Base-by-base conservation (phyloP, 257 asterid genomes). In the Nicotiana undulata region DNA sequence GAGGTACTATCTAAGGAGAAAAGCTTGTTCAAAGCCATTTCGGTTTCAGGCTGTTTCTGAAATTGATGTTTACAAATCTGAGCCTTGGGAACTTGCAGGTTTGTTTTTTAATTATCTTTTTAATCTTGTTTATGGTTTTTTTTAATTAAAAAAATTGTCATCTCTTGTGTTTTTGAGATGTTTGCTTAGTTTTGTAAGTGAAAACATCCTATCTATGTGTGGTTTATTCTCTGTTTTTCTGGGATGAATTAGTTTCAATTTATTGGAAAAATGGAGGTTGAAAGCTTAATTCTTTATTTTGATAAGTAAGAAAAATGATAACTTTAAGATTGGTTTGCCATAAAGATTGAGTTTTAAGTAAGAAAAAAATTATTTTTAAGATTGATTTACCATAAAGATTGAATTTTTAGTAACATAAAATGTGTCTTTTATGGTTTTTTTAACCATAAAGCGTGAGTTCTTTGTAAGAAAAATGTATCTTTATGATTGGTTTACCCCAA, bases 41-140 rank as follows among this genome's bases (percentile, higher is more conserved):
- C 83, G 97, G 31, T 92, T 95, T 80, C 92, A 93, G 75, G 98
- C 98, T 63, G 98, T 95, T 18, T 80, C 90, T 34, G 98, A 95
- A 82, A 90, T 93, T 83, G 98, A 95, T 87, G 98, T 95, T 44
- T 95, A 95, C 90, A 95, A 95, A 95, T 95, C 98, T 81, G 98
- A 95, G 86, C 98, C 98, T 0, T 95, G 97, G 94, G 95, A 95
- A 83, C 96, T 95, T 81, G 92, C 93, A 80, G 90, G 98, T 94
- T 79, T 79, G 79, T 67, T 1, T 6, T 18, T 76, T 58, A 9
- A 40, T 28, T 28, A 68, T 52, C 18, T 53, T 9, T 80, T 6
- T 63, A 4, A 82, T 44, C 32, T 8, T 29, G 49, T 31, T 31
- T 32, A 20, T 76, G 76, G 4, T 67, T 52, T 81, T 76, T 85